Conservation (phyloP, 1,139 yeast genomes). For the Debaryomyces sp. region DNA sequence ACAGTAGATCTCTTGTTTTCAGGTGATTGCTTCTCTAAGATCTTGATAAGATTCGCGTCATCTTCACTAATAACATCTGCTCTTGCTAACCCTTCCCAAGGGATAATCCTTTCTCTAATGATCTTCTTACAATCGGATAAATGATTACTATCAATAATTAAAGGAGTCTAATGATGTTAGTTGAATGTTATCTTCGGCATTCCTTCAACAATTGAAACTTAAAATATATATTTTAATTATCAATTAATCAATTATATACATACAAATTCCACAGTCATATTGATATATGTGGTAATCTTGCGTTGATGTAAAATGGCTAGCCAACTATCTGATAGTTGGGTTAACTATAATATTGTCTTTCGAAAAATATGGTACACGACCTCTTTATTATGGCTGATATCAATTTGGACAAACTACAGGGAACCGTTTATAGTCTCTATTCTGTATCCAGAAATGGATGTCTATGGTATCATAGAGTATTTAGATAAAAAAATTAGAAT, state of each 20-base stretch:
- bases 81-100: slow-evolving; percentile 91
- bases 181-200: background rate
- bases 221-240: background rate
- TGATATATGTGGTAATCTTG: slow-evolving; percentile 3
- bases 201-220: background rate
- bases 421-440: too few species aligned
- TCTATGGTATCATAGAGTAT: too few species aligned
- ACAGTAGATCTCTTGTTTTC: slow-evolving; percentile 44
- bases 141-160: slow-evolving; percentile 59
- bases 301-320: background rate
- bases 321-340: background rate
- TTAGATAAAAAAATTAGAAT: too few species aligned
- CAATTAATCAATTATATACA: slow-evolving; percentile 8
- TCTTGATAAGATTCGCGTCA: slow-evolving; percentile 68
- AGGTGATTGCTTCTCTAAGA: slow-evolving; percentile 57
- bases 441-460: too few species aligned
- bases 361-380: slow-evolving; percentile 5
- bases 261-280: slow-evolving; percentile 23
- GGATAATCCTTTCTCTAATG: slow-evolving; percentile 80
- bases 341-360: background rate
- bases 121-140: slow-evolving; percentile 74
- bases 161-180: slow-evolving; percentile 22
- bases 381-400: background rate
- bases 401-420: too few species aligned
- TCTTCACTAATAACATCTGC: slow-evolving; percentile 67